phyloP scores from a whole-genome alignment of 129 eudicot species.

The Flaveria linearis region DNA sequence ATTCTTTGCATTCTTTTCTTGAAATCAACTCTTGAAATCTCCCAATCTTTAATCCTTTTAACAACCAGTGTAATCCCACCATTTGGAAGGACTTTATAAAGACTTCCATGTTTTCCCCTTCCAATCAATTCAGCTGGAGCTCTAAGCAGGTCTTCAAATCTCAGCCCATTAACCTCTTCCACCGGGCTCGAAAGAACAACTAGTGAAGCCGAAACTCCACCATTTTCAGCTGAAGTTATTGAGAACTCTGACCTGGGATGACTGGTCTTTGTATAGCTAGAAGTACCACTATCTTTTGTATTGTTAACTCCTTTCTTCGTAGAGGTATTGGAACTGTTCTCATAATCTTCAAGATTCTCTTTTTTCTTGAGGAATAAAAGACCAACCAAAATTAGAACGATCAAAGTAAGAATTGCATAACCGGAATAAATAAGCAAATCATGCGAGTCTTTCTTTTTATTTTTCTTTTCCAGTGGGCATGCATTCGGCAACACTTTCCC shows the following conservation, averaged over 20 bases:
- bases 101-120: constrained; percentile 74
- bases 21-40: constrained; percentile 55
- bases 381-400: constrained; percentile 43
- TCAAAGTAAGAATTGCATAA: constrained; percentile 43
- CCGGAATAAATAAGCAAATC: constrained; percentile 49
- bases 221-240: constrained; percentile 59
- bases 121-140: constrained; percentile 78
- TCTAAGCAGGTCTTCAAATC: constrained; percentile 64
- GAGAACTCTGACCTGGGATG: constrained; percentile 62
- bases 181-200: constrained; percentile 56
- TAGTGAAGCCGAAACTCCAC: constrained; percentile 46
- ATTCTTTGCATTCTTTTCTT: constrained; percentile 67
- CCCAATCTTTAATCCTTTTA: constrained; percentile 75
- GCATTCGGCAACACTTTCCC: constrained; percentile 50
- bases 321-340: background rate
- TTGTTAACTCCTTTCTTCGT: constrained; percentile 28
- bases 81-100: constrained; percentile 55
- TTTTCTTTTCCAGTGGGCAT: constrained; percentile 34
- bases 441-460: constrained; percentile 32
- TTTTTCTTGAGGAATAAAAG: constrained; percentile 40
- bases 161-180: constrained; percentile 51
- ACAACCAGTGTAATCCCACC: constrained; percentile 52
- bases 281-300: constrained; percentile 31
- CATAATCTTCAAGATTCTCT: constrained; percentile 23
- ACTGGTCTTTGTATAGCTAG: constrained; percentile 42